phyloP scores from a whole-genome alignment of 2,329 filamentous ascomycete species.

The Mariannaea elegans region DNA sequence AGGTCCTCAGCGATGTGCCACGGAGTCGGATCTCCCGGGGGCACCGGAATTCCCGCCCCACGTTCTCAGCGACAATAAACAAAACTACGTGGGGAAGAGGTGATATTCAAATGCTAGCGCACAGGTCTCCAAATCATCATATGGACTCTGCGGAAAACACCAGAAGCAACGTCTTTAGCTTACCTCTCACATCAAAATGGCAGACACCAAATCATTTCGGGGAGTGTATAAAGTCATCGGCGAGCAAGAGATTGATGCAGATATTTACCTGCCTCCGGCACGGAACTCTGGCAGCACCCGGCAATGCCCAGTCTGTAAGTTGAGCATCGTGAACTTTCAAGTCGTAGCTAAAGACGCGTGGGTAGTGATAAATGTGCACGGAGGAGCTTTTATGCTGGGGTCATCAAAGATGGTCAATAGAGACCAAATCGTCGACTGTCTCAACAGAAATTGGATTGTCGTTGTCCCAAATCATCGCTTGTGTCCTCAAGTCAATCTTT shows the following conservation, averaged over 20 bases:
- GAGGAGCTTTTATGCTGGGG: slow-evolving; percentile 18
- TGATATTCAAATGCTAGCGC: background rate
- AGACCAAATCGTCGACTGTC: slow-evolving; percentile 18
- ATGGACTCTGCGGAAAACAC: too few species aligned
- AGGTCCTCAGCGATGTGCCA: background rate
- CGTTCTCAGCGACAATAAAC: background rate
- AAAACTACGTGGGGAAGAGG: background rate
- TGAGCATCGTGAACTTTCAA: background rate
- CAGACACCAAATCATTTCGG: slow-evolving; percentile 23
- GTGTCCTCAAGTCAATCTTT: slow-evolving; percentile 46
- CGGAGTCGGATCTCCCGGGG: slow-evolving; percentile 1
- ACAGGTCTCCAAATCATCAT: too few species aligned
- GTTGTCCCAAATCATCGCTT: slow-evolving; percentile 30
- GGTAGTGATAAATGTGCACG: slow-evolving; percentile 19
- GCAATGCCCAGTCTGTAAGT: slow-evolving; percentile 14
- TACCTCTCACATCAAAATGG: slow-evolving; percentile 17
- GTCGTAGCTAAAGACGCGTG: background rate
- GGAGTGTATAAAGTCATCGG: slow-evolving; percentile 43
- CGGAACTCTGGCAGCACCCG: background rate
- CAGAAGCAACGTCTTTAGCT: background rate
- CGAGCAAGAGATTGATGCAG: slow-evolving; percentile 41
- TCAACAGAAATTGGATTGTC: slow-evolving; percentile 12
- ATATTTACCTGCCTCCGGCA: slow-evolving; percentile 38
- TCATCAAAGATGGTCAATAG: slow-evolving; percentile 18
- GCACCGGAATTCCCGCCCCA: slow-evolving; percentile 15